Conservation (phyloP, 2,329 filamentous ascomycete species). For the Cercospora beticola region DNA sequence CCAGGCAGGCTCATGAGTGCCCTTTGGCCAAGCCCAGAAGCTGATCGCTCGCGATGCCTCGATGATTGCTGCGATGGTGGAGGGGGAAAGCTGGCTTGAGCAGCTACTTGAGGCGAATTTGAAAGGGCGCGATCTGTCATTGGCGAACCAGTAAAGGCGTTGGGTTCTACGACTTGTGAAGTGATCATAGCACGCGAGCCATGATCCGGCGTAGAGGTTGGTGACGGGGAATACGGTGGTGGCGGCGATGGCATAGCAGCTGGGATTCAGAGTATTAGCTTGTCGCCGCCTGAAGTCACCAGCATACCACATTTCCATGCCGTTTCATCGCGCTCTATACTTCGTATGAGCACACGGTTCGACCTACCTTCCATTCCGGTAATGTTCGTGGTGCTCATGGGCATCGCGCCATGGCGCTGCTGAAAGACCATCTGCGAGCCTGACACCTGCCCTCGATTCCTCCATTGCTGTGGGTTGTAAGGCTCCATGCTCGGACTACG, state of each 20-base stretch:
- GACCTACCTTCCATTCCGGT: constrained; percentile 51
- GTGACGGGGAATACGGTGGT: constrained; percentile 51
- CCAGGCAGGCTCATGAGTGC: constrained; percentile 35
- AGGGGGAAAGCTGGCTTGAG: constrained; percentile 33
- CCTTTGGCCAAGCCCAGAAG: constrained; percentile 39
- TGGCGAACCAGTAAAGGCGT: constrained; percentile 40
- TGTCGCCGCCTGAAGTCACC: background rate
- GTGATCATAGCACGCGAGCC: constrained; percentile 38
- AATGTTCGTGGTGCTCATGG: constrained; percentile 40
- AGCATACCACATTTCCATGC: background rate
- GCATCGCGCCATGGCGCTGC: constrained; percentile 32
- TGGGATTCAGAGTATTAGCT: constrained; percentile 24
- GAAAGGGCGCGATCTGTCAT: constrained; percentile 31
- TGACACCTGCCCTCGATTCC: constrained; percentile 40
- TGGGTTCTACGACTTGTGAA: constrained; percentile 41
- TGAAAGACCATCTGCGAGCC: constrained; percentile 40
- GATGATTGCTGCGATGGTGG: constrained; percentile 40
- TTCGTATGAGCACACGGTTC: constrained; percentile 19
- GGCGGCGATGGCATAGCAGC: constrained; percentile 52
- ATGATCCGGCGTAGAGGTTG: constrained; percentile 42
- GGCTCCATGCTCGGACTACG: constrained; percentile 37
- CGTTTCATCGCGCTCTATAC: background rate
- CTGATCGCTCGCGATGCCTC: constrained; percentile 42
- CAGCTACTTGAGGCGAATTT: constrained; percentile 35
- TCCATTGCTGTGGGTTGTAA: constrained; percentile 55